A percentile compares a stretch with the other conserved stretches of the same genome.
Evolutionary conservation across 805 yeast species (phyloP).

Genomic region (Ogataea pignaliae): DNA sequence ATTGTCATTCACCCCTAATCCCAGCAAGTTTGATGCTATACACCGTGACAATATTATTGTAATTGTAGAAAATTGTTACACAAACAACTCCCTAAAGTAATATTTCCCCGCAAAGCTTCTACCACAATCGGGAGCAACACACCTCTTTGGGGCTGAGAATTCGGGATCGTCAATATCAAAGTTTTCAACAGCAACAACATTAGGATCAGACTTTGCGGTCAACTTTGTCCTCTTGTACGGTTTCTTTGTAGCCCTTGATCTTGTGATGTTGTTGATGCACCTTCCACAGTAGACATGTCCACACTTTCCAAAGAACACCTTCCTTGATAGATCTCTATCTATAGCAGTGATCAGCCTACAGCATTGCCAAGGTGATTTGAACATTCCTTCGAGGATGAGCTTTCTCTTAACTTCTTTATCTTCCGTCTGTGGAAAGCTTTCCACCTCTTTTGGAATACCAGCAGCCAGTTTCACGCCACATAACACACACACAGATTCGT

Average conservation of each 20-base stretch:
- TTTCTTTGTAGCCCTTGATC: slow-evolving; percentile 21
- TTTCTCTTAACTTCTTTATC: slow-evolving; percentile 20
- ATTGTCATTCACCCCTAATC: too few species aligned
- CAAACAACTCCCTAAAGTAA: slow-evolving; percentile 52
- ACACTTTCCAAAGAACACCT: slow-evolving; percentile 64
- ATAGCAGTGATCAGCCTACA: slow-evolving; percentile 41
- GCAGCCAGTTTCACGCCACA: slow-evolving; percentile 73
- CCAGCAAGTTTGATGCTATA: too few species aligned
- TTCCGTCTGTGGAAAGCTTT: slow-evolving; percentile 12
- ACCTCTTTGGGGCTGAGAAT: slow-evolving; percentile 50
- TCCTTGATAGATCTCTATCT: slow-evolving; percentile 58
- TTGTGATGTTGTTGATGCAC: slow-evolving; percentile 66
- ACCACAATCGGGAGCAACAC: slow-evolving; percentile 53
- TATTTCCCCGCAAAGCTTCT: slow-evolving; percentile 39
- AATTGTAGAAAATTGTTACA: slow-evolving; percentile 20
- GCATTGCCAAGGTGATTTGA: slow-evolving; percentile 64
- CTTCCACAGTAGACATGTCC: slow-evolving; percentile 88
- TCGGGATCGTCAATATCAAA: slow-evolving; percentile 36
- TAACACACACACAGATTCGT: slow-evolving; percentile 50
- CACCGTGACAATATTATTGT: too few species aligned
- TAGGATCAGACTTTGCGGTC: slow-evolving; percentile 6
- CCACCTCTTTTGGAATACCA: slow-evolving; percentile 58
- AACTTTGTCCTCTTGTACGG: slow-evolving; percentile 22
- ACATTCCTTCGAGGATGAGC: slow-evolving; percentile 24
- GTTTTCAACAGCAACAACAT: slow-evolving; percentile 12